A percentile compares a stretch with the other conserved stretches of the same genome.
phyloP scores from a whole-genome alignment of 2,329 filamentous ascomycete genomes.

The Sclerotinia sclerotiorum region DNA sequence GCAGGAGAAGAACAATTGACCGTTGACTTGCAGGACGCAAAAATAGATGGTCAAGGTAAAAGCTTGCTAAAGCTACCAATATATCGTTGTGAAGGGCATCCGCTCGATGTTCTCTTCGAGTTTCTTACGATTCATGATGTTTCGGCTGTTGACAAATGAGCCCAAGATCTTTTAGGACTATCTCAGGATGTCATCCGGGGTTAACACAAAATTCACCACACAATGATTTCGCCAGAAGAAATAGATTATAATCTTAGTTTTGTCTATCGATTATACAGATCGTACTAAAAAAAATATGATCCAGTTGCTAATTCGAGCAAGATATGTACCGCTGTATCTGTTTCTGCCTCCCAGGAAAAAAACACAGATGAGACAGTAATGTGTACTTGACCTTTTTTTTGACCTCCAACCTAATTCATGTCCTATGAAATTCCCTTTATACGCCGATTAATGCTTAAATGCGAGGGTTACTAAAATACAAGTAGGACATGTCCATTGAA shows the following conservation, averaged over 20 bases:
- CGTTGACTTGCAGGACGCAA: too few relatives aligned
- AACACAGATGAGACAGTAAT: slow-evolving; percentile 16
- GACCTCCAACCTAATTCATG: slow-evolving; percentile 1
- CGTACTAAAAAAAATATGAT: neutral
- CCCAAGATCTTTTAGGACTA: too few relatives aligned
- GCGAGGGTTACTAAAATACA: slow-evolving; percentile 20
- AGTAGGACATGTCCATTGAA: neutral
- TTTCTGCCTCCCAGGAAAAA: neutral
- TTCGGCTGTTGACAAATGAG: too few relatives aligned
- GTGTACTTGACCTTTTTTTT: neutral
- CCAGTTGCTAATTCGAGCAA: neutral
- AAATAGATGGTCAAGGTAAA: too few relatives aligned
- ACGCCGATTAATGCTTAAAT: slow-evolving; percentile 22
- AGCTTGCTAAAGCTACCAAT: too few relatives aligned
- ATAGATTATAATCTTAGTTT: neutral
- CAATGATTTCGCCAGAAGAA: neutral
- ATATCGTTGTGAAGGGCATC: too few relatives aligned
- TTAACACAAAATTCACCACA: neutral
- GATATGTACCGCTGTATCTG: neutral
- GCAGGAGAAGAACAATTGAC: too few relatives aligned
- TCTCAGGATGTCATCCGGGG: too few relatives aligned
- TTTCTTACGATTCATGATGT: too few relatives aligned
- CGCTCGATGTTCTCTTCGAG: too few relatives aligned
- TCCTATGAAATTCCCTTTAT: slow-evolving; percentile 6
- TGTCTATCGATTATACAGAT: neutral